Evolutionary conservation across 2,329 filamentous ascomycete species (phyloP).

Genomic region (Berkeleyomyces basicola): DNA sequence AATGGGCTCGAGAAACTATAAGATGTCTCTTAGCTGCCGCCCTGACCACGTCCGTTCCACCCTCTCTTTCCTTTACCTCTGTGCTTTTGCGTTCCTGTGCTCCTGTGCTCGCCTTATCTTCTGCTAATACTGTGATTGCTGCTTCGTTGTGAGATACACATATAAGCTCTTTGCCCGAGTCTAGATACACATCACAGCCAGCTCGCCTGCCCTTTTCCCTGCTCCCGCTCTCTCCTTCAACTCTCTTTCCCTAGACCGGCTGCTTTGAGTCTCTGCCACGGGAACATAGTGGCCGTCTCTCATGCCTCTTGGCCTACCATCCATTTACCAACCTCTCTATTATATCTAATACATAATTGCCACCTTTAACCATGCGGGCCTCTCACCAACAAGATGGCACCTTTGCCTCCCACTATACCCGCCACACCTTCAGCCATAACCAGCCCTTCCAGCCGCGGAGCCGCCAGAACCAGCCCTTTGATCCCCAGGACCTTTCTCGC

Average conservation of each 20-base stretch:
- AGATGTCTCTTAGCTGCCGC: not conserved
- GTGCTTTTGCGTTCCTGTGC: no score
- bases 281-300: not conserved
- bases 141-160: no score
- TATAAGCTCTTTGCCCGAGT: no score
- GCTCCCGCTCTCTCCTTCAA: no score
- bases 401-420: not conserved
- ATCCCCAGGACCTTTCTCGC: slow-evolving; percentile 37
- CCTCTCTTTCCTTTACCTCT: not conserved
- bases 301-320: not conserved
- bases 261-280: no score
- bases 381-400: slow-evolving; percentile 1
- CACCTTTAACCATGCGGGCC: slow-evolving; percentile 4
- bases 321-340: not conserved
- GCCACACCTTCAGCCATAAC: slow-evolving; percentile 11
- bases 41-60: not conserved
- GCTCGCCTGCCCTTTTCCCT: no score
- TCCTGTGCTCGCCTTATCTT: no score
- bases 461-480: slow-evolving; percentile 22
- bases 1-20: not conserved
- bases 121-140: no score
- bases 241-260: no score
- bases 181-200: no score
- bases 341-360: not conserved
- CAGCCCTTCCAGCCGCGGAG: slow-evolving; percentile 16